Conservation (phyloP, 345 rosid genomes). For the Populus pruinosa region DNA sequence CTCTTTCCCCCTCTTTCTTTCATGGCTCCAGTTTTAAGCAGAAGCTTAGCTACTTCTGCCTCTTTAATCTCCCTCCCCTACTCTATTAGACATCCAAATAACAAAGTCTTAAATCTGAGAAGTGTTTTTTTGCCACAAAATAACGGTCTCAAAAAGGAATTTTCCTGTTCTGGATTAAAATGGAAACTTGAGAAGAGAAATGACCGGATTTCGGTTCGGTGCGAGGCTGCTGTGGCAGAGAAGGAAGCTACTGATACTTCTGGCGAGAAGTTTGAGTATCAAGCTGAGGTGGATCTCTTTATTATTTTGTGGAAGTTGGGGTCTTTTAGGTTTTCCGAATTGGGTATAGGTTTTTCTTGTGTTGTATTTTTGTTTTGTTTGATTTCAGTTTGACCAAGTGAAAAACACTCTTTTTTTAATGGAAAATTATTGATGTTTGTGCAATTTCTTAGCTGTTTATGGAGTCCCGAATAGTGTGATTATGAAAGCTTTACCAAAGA, state of each 20-base stretch:
- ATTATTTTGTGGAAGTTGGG: neutral
- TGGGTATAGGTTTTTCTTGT: neutral
- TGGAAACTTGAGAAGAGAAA: conserved; percentile 58
- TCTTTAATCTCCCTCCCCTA: conserved; percentile 50
- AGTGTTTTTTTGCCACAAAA: conserved; percentile 44
- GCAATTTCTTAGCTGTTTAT: neutral
- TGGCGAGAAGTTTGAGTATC: conserved; percentile 93
- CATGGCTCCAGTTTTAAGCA: conserved; percentile 78
- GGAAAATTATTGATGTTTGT: neutral
- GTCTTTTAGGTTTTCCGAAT: neutral
- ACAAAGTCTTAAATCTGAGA: conserved; percentile 34
- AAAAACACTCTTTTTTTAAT: neutral
- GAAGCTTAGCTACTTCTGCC: conserved; percentile 43
- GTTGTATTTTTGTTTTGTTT: neutral
- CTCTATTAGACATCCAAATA: conserved; percentile 26
- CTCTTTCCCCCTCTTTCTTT: neutral
- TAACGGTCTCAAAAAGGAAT: conserved; percentile 35
- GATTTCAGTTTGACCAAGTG: neutral
- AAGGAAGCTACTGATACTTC: conserved; percentile 69
- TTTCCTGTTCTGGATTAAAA: conserved; percentile 45
- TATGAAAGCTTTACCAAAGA: neutral
- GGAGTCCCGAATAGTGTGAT: neutral
- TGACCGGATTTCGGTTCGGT: conserved; percentile 48
- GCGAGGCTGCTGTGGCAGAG: conserved; percentile 84
- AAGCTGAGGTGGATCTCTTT: conserved; percentile 81